Evolutionary conservation across 805 yeast genomes (phyloP), one percentile per base, ranked within the genome.

Genomic region (Candida tammaniensis): DNA sequence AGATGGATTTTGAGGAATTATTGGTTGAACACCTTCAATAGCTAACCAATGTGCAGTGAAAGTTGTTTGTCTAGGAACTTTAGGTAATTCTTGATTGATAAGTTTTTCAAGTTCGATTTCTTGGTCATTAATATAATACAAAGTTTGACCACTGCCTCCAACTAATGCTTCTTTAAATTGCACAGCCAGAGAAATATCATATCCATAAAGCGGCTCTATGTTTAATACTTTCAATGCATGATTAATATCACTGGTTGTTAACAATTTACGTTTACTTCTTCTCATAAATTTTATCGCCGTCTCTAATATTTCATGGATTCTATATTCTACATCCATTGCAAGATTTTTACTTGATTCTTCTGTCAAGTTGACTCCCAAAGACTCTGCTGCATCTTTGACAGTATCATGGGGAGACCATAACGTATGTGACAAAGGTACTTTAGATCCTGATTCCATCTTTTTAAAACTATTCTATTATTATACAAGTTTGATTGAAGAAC

Each of bases 301-400:
- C 57, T 93, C 98, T 40, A 94, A 67, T 24, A 93, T 85, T 61
- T 93, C 98, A 57, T 91, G 91, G 45, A 93, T 86, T 43, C 98
- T 76, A 57, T 94, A 93, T 63, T 93, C 99, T n/a, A 93, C 94
- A 56, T 93, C 99, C 98, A 93, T 93, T 5, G 99, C 98, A 42
- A 93, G 66, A 43, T 93, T 86, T 53, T 87, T 86, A 30, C 96
- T 84, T 2, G 91, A 95, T 40, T 94, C 98, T 35, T 91, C 98
- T 20, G 86, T 85, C 30, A 93, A 66, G 38, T 67, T 78, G 23
- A 93, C 71, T 1, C 98, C 98, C 8, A 93, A 67, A 2, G 87
- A 76, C 54, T 93, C 98, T 0, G 97, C 96, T 11, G 86, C 96
- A 66, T 93, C 98, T 51, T 82, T 84, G 18, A 94, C 96, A 0